Evolutionary conservation across 1,284 basidiomycete genomes (phyloP).

Genomic region (Lentinula novae-zelandiae): DNA sequence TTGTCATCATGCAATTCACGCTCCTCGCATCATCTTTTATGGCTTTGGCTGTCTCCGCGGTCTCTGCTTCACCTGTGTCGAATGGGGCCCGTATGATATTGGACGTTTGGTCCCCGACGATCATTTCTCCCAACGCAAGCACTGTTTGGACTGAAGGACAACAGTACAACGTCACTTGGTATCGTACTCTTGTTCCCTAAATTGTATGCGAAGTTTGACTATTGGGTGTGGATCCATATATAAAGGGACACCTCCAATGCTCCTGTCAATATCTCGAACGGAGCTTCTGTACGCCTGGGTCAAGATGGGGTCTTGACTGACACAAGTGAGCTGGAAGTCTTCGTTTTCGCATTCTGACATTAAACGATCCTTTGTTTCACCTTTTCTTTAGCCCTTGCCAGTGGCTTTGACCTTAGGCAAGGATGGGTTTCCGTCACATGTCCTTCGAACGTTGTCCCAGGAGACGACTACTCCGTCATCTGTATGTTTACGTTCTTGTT

Average conservation of each 20-base stretch:
- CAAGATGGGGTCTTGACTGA: background rate
- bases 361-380: no score
- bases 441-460: slow-evolving; percentile 8
- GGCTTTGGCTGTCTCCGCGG: background rate
- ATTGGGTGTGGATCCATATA: background rate
- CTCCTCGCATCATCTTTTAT: background rate
- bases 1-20: slow-evolving; percentile 6
- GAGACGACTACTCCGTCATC: slow-evolving; percentile 2
- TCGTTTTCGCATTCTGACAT: background rate
- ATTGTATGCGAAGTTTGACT: background rate
- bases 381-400: background rate
- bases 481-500: slow-evolving; percentile 2
- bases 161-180: slow-evolving; percentile 14
- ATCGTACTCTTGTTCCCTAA: no score
- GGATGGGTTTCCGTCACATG: slow-evolving; percentile 12
- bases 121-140: slow-evolving; percentile 9
- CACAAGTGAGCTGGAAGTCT: background rate
- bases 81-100: background rate
- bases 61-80: background rate
- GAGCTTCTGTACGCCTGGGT: slow-evolving; percentile 5
- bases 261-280: slow-evolving; percentile 11
- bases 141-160: slow-evolving; percentile 10
- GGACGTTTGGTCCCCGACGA: slow-evolving; percentile 12
- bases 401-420: slow-evolving; percentile 10
- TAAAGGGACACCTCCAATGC: slow-evolving; percentile 11